A percentile compares a stretch with the other conserved stretches of the same genome.
These are phyloP conservation scores for Anthostomella pinea DNA, from an alignment of 2,329 filamentous ascomycete species.

Conservation along the genomic window DNA sequence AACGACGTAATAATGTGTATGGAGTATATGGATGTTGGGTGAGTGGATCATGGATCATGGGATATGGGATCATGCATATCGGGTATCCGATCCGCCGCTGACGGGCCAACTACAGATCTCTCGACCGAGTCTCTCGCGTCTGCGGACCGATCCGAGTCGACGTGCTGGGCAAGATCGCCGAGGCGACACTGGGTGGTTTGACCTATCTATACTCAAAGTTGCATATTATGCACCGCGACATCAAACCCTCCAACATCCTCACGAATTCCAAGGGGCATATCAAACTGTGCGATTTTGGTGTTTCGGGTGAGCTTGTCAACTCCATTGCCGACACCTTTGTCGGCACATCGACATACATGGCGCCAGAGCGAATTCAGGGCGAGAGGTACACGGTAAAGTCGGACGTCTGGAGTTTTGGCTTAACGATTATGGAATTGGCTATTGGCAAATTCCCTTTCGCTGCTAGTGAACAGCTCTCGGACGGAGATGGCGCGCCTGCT, in stretches of 20 bases:
- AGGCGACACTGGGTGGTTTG: slow-evolving; percentile 87
- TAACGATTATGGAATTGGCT: slow-evolving; percentile 93
- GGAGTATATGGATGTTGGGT: slow-evolving; percentile 99
- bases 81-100: too few species aligned
- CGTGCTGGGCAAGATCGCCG: slow-evolving; percentile 95
- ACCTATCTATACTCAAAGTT: slow-evolving; percentile 94
- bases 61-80: too few species aligned
- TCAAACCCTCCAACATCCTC: slow-evolving; percentile 96
- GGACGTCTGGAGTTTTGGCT: slow-evolving; percentile 96
- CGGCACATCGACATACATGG: slow-evolving; percentile 98
- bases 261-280: slow-evolving; percentile 93
- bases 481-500: slow-evolving; percentile 79
- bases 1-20: slow-evolving; percentile 99
- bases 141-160: slow-evolving; percentile 95
- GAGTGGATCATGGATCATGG: slow-evolving; percentile 45
- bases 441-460: slow-evolving; percentile 97
- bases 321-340: slow-evolving; percentile 98
- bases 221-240: slow-evolving; percentile 98
- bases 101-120: slow-evolving; percentile 57
- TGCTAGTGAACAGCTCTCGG: slow-evolving; percentile 65
- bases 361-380: slow-evolving; percentile 94
- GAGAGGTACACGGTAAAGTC: slow-evolving; percentile 97
- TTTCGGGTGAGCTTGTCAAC: slow-evolving; percentile 97
- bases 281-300: slow-evolving; percentile 97
- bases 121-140: slow-evolving; percentile 89